These are phyloP conservation scores for Artomyces pyxidatus DNA, from an alignment of 768 basidiomycete species.

Conservation along the genomic window DNA sequence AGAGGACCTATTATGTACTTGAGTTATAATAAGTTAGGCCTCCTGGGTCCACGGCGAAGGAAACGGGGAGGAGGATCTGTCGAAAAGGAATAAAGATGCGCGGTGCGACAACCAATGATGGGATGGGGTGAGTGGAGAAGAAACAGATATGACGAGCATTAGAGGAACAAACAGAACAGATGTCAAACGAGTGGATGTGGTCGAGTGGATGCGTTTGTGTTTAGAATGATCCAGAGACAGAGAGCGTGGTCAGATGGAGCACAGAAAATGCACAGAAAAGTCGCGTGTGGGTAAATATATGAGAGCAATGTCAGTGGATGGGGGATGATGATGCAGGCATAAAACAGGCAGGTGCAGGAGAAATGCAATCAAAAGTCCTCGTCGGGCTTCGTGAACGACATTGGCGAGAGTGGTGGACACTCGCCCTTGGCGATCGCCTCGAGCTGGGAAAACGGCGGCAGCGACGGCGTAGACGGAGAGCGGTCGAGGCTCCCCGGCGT, in stretches of 20 bases:
- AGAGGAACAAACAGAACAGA: slow-evolving; percentile 2
- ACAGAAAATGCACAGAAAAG: slow-evolving; percentile 1
- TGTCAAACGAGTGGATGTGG: slow-evolving; percentile 10
- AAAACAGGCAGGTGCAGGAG: slow-evolving; percentile 1
- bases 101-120: slow-evolving; percentile 9
- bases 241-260: slow-evolving; percentile 14
- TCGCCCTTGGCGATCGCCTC: slow-evolving; percentile 80
- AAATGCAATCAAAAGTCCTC: slow-evolving; percentile 21
- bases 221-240: slow-evolving; percentile 8
- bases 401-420: slow-evolving; percentile 63
- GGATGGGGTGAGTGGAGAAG: slow-evolving; percentile 10
- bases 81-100: slow-evolving; percentile 9
- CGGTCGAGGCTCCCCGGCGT: slow-evolving; percentile 10
- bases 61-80: not conserved
- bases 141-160: slow-evolving; percentile 8
- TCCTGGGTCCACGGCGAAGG: not conserved
- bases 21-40: not conserved
- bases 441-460: slow-evolving; percentile 75
- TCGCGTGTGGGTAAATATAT: slow-evolving; percentile 13
- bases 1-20: not conserved
- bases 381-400: slow-evolving; percentile 56
- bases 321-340: slow-evolving; percentile 2
- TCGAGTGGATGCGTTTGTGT: slow-evolving; percentile 9
- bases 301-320: slow-evolving; percentile 8
- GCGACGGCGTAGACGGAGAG: slow-evolving; percentile 35